Base-by-base conservation (phyloP, 352 stramenopile species). In the Phytophthora chlamydospora region DNA sequence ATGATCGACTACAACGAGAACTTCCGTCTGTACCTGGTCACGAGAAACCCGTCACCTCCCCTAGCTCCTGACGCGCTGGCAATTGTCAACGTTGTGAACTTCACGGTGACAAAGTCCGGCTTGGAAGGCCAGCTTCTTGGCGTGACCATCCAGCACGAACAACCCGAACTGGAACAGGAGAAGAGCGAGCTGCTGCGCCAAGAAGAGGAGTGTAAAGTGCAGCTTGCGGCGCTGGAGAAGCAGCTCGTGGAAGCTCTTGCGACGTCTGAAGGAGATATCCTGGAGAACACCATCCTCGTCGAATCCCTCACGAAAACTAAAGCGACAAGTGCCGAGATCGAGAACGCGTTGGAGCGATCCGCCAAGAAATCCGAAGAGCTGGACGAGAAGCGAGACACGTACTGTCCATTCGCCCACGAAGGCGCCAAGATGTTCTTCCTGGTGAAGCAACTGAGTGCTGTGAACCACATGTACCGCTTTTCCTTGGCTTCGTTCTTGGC, bases 401-500 rank as follows among this genome's bases (percentile, higher is more conserved):
- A 98, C 60, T 73, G 81, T 0, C 78, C 82, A 4, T 98, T 98
- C 54, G 93, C 96, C 0, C 75, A 83, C 19, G 86, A 95, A 73
- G 93, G 92, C 7, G 86, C 86, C 2, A 90, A 89, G 49, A 70
- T 99, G 19, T 98, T 97, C 74, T 98, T 99, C 82, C 72, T 97
- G 17, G 81, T 98, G 41, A 94, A 96, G 43, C 77, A 93, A 40
- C 75, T 98, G 19, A 85, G 88, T 38, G 76, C 77, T 13, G 75
- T 97, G 6, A 98, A 98, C 73, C 91, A 96, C 72, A 98, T 98
- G 95, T 98, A 98, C 58, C 92, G 96, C 6, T 98, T 98, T 65
- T 98, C 91, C 19, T 77, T 98, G 3, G 83, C 76, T 10, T 90
- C 76, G 14, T 98, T 98, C 54, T 61, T 98, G 6, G 62, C 58